phyloP scores from a whole-genome alignment of 768 basidiomycete species.

The Phylloporus rhodoxanthus region DNA sequence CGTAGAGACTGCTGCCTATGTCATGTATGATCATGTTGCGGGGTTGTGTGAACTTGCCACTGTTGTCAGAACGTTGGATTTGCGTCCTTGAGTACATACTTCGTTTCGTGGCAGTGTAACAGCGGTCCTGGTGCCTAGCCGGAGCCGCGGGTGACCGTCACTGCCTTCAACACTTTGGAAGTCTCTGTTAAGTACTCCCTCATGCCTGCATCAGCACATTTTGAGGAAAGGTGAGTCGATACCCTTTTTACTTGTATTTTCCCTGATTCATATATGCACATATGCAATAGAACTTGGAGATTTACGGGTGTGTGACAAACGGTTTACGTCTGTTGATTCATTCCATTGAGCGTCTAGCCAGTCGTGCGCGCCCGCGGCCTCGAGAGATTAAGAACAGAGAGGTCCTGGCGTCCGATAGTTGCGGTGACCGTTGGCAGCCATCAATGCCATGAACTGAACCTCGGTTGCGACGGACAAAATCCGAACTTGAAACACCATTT shows the following conservation, averaged over 20 bases:
- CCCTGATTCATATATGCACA: neutral
- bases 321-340: too few species aligned
- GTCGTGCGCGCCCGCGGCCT: conserved; percentile 39
- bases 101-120: neutral
- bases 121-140: too few species aligned
- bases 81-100: too few species aligned
- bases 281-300: conserved; percentile 3
- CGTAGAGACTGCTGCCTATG: neutral
- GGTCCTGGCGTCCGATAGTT: conserved; percentile 63
- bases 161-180: neutral
- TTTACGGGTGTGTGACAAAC: conserved; percentile 8
- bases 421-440: conserved; percentile 50
- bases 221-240: neutral
- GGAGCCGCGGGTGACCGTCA: too few species aligned
- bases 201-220: neutral
- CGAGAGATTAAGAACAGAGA: conserved; percentile 47
- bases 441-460: conserved; percentile 46
- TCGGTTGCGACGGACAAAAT: conserved; percentile 67
- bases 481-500: conserved; percentile 55
- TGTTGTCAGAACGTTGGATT: too few species aligned
- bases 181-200: neutral
- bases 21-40: too few species aligned
- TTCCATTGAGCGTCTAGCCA: conserved; percentile 5
- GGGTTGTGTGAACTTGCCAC: too few species aligned
- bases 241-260: neutral